Evolutionary conservation across 805 yeast species (phyloP), one percentile per base, ranked within the genome.

Genomic region (Candida schatavii): DNA sequence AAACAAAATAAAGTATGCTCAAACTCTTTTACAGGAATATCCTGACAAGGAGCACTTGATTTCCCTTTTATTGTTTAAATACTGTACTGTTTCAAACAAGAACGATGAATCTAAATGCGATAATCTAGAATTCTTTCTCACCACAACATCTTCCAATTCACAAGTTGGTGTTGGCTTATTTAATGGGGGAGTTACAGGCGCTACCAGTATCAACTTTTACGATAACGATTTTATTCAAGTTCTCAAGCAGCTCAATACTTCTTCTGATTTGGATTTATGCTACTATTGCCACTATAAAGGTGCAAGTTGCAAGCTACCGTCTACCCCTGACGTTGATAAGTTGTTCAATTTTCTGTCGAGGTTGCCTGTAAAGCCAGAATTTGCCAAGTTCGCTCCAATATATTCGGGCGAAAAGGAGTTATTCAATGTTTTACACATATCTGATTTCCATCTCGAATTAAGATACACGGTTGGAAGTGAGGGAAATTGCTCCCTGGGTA

Each of bases 361-460:
- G 55, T 68, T 72, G 72, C 73, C 74, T 1, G 48, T 39, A 5
- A 26, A 55, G 34, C 53, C 61, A 45, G 29, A 38, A 20, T 17
- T 17, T 27, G 35, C 34, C 5, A 39, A 45, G 22, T 39, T 45
- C 13, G 62, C 64, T 42, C 72, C 74, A 11, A 46, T 35, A 9
- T 67, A 64, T 51, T 44, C 48, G 6, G 44, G 44, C 19, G 48
- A 49, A 30, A 46, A 55, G 17, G 56, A 71, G 43, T 64, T 70
- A 1, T 77, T 81, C 59, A 77, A 80, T 45, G 88, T 81, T 3
- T 64, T 83, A 46, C 90, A 83, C 50, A 51, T 83, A 25, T 74
- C 83, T 15, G 89, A 83, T 54, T 78, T 83, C 59, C 88, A 83
- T 57, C 59, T 80, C 36, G 78, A 81, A 54, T 57, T 75, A 42